phyloP scores from a whole-genome alignment of 257 asterid species.

The Petunia secreta region DNA sequence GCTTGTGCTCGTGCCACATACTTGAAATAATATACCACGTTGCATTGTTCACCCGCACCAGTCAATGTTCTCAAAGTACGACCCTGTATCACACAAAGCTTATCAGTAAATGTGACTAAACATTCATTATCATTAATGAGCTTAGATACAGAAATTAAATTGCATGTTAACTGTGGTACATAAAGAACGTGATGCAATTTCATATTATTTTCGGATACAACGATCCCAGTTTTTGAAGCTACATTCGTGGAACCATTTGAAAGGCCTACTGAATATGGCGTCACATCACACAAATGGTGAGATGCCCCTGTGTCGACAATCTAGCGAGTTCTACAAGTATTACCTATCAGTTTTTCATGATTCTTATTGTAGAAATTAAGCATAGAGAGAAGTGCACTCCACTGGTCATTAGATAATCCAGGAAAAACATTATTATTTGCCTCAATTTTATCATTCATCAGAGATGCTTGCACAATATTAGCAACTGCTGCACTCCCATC shows the following conservation, averaged over 20 bases:
- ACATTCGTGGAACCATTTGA: neutral
- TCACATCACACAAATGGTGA: neutral
- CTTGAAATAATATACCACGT: neutral
- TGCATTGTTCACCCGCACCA: neutral
- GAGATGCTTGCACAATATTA: neutral
- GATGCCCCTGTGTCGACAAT: neutral
- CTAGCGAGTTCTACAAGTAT: neutral
- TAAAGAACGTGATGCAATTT: neutral
- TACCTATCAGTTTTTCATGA: neutral
- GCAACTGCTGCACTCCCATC: neutral
- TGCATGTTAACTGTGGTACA: neutral
- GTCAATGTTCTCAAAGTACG: neutral
- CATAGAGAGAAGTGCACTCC: neutral
- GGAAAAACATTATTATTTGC: too few relatives aligned
- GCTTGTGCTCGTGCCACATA: too few relatives aligned
- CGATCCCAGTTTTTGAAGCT: neutral
- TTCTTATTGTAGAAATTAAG: too few relatives aligned
- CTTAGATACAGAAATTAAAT: neutral
- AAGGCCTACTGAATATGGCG: neutral
- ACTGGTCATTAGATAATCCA: neutral
- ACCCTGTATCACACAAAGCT: neutral
- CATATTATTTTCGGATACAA: neutral
- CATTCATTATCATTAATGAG: neutral
- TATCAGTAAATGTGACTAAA: neutral
- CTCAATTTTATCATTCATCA: too few relatives aligned